Percentiles rank a stretch among this genome's conserved stretches.
Evolutionary conservation across 106 monocot genomes (phyloP).

Genomic region (Vanilla planifolia): DNA sequence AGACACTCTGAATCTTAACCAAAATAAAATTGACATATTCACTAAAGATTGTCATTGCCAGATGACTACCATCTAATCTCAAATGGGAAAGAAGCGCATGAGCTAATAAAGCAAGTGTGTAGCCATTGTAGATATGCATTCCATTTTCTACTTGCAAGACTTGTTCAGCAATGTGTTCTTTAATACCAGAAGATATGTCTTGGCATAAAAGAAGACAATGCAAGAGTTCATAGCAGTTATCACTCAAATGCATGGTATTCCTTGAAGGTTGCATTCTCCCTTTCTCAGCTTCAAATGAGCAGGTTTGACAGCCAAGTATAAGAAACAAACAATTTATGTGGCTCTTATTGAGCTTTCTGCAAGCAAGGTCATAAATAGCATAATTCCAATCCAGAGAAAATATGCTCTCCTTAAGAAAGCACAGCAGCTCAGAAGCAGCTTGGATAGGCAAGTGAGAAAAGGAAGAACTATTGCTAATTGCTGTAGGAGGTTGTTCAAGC

Average conservation of each 20-base stretch:
- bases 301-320: slow-evolving; percentile 41
- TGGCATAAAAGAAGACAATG: slow-evolving; percentile 44
- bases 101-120: slow-evolving; percentile 62
- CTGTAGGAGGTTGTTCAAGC: slow-evolving; percentile 38
- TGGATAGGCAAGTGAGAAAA: slow-evolving; percentile 39
- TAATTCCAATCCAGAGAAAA: slow-evolving; percentile 62
- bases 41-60: slow-evolving; percentile 37
- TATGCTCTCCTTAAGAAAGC: slow-evolving; percentile 58
- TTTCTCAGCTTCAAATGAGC: slow-evolving; percentile 38
- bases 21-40: slow-evolving; percentile 43
- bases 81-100: slow-evolving; percentile 48
- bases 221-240: slow-evolving; percentile 76
- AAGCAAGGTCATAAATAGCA: slow-evolving; percentile 55
- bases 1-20: slow-evolving; percentile 35
- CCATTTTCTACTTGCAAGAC: slow-evolving; percentile 68
- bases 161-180: slow-evolving; percentile 64
- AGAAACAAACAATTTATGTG: slow-evolving; percentile 57
- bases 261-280: slow-evolving; percentile 11
- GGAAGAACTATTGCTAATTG: slow-evolving; percentile 12
- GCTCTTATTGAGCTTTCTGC: slow-evolving; percentile 40
- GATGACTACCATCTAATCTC: slow-evolving; percentile 20
- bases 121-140: slow-evolving; percentile 48
- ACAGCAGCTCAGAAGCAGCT: slow-evolving; percentile 52
- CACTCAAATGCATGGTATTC: slow-evolving; percentile 26
- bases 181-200: slow-evolving; percentile 41